A percentile compares a stretch with the other conserved stretches of the same genome.
Conservation (phyloP, 768 basidiomycete genomes). For the Hericium coralloides region DNA sequence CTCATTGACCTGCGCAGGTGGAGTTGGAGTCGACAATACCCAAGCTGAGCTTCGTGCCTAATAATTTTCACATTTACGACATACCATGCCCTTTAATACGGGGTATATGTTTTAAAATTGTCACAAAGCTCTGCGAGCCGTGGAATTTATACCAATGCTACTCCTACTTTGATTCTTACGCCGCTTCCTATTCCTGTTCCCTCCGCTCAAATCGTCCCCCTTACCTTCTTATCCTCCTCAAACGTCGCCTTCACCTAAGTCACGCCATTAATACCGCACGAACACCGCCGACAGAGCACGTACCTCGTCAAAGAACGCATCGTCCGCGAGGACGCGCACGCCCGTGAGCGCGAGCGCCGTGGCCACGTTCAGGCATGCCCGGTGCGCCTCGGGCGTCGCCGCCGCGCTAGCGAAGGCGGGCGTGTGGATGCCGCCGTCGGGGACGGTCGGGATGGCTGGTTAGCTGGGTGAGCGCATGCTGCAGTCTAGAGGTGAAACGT, state of each 20-base stretch:
- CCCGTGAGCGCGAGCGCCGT: constrained; percentile 68
- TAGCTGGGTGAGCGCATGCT: neutral
- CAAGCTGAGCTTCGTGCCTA: too few relatives aligned
- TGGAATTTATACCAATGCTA: too few relatives aligned
- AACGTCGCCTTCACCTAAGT: constrained; percentile 10
- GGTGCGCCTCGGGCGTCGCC: constrained; percentile 49
- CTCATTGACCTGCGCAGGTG: too few relatives aligned
- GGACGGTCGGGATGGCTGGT: constrained; percentile 66
- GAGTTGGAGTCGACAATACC: too few relatives aligned
- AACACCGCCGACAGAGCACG: constrained; percentile 2
- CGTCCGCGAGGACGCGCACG: constrained; percentile 61
- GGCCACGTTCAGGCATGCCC: constrained; percentile 56
- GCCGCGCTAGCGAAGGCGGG: constrained; percentile 57
- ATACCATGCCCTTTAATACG: too few relatives aligned
- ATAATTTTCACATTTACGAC: too few relatives aligned
- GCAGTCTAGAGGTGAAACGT: neutral
- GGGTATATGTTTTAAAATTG: too few relatives aligned
- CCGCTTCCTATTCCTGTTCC: neutral
- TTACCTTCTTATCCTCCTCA: constrained; percentile 4
- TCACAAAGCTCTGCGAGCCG: too few relatives aligned
- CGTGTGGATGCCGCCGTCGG: constrained; percentile 74
- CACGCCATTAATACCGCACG: neutral
- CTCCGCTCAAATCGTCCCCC: neutral
- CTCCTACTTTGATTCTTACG: too few relatives aligned
- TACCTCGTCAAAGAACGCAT: constrained; percentile 51